Evolutionary conservation across 2,329 filamentous ascomycete genomes (phyloP).

Genomic region (Cryphonectria parasitica): DNA sequence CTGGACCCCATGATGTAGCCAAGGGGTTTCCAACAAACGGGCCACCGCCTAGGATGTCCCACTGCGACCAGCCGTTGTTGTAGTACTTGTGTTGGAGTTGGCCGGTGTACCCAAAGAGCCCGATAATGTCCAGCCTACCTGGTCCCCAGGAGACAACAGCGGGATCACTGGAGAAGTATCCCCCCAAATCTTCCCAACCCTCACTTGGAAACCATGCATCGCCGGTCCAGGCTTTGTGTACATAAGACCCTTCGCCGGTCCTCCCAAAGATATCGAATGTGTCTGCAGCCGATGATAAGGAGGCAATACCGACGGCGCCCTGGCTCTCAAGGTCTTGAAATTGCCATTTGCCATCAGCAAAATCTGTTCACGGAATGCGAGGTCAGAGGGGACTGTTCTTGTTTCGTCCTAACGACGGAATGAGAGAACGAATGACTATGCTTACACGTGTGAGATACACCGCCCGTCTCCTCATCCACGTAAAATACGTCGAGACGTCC

Average conservation of each 20-base stretch:
- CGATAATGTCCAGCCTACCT: slow-evolving; percentile 1
- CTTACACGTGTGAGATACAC: neutral
- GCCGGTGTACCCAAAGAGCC: neutral
- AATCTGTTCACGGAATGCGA: neutral
- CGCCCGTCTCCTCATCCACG: neutral
- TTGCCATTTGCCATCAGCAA: neutral
- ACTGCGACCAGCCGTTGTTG: neutral
- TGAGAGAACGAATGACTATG: neutral
- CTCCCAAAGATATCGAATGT: neutral
- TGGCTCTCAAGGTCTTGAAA: neutral
- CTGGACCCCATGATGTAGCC: slow-evolving; percentile 5
- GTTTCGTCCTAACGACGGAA: neutral
- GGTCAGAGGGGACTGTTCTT: neutral
- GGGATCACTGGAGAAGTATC: neutral
- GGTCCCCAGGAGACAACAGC: slow-evolving; percentile 1
- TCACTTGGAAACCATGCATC: neutral
- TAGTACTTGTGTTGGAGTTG: slow-evolving; percentile 5
- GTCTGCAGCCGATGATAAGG: neutral
- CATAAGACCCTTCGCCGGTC: neutral
- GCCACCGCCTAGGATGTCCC: slow-evolving; percentile 11
- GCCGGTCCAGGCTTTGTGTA: slow-evolving; percentile 6
- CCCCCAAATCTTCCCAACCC: neutral
- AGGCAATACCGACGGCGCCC: neutral
- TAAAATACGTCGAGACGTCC: neutral
- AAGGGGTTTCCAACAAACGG: slow-evolving; percentile 6